Evolutionary conservation across 345 rosid species (phyloP).

Genomic region (Pistacia atlantica): DNA sequence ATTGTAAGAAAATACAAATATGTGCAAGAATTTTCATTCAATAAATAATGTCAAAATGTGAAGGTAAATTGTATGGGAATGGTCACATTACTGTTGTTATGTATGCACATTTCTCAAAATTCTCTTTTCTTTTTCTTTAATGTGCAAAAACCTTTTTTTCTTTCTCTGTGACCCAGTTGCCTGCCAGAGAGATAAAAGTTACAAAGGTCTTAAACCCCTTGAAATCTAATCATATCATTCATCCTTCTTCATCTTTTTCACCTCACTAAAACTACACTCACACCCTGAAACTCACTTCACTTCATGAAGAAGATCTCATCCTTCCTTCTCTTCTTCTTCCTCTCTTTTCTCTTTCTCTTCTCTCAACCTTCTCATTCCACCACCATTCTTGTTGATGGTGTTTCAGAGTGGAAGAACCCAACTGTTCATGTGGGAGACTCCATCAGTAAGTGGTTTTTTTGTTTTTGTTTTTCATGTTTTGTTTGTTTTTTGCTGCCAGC

Average conservation of each 20-base stretch:
- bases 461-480: background rate
- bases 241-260: slow-evolving; percentile 9
- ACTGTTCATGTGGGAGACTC: slow-evolving; percentile 73
- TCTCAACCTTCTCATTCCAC: slow-evolving; percentile 42
- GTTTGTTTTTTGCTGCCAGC: background rate
- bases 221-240: background rate
- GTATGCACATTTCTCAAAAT: slow-evolving; percentile 18
- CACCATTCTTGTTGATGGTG: slow-evolving; percentile 68
- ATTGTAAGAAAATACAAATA: too few species aligned
- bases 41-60: too few species aligned
- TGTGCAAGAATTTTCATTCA: too few species aligned
- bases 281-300: slow-evolving; percentile 11
- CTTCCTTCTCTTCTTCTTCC: slow-evolving; percentile 31
- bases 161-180: background rate
- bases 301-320: slow-evolving; percentile 31
- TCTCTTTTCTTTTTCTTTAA: background rate
- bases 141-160: slow-evolving; percentile 24
- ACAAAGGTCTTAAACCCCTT: slow-evolving; percentile 7
- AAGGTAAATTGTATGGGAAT: too few species aligned
- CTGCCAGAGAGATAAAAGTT: background rate
- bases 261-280: background rate
- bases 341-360: slow-evolving; percentile 38
- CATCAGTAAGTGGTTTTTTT: slow-evolving; percentile 47
- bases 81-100: background rate
- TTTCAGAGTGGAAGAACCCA: slow-evolving; percentile 71